These are phyloP conservation scores for Immersiella caudata DNA, from an alignment of 495 filamentous ascomycete species.

Conservation along the genomic window DNA sequence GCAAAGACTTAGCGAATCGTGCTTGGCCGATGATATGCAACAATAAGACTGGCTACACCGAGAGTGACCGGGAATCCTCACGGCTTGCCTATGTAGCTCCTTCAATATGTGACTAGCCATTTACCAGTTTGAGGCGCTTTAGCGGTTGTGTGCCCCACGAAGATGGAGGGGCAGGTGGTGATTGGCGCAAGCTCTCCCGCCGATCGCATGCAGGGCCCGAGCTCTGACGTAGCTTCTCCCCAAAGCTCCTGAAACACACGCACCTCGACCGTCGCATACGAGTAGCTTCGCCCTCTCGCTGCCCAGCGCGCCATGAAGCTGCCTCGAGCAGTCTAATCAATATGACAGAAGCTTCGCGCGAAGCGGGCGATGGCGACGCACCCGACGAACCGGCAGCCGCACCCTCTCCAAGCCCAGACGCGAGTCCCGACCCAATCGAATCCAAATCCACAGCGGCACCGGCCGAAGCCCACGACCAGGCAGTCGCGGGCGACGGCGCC, in stretches of 20 bases:
- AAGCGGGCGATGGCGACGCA: constrained; percentile 38
- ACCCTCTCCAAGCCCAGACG: not conserved
- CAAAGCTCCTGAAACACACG: constrained; percentile 16
- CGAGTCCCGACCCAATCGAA: constrained; percentile 18
- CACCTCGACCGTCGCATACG: constrained; percentile 13
- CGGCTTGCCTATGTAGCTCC: too few relatives aligned
- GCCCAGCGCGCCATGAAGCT: constrained; percentile 33
- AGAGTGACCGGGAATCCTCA: too few relatives aligned
- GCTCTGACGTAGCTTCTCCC: constrained; percentile 17
- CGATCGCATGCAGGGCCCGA: constrained; percentile 7
- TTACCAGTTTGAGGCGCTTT: not conserved
- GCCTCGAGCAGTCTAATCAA: constrained; percentile 30
- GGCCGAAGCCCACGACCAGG: not conserved
- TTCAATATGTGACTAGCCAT: too few relatives aligned
- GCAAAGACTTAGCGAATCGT: too few relatives aligned
- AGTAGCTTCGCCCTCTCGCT: constrained; percentile 31
- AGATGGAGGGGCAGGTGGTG: constrained; percentile 19
- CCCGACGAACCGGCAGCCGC: constrained; percentile 18
- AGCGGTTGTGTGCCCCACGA: constrained; percentile 17
- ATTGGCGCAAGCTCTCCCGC: constrained; percentile 32
- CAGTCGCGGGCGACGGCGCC: constrained; percentile 9
- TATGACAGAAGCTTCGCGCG: constrained; percentile 52
- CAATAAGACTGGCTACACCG: too few relatives aligned
- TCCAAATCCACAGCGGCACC: constrained; percentile 6
- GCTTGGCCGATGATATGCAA: too few relatives aligned